Base-by-base conservation (phyloP, 2,329 filamentous ascomycete species). In the Calonectria hongkongensis region DNA sequence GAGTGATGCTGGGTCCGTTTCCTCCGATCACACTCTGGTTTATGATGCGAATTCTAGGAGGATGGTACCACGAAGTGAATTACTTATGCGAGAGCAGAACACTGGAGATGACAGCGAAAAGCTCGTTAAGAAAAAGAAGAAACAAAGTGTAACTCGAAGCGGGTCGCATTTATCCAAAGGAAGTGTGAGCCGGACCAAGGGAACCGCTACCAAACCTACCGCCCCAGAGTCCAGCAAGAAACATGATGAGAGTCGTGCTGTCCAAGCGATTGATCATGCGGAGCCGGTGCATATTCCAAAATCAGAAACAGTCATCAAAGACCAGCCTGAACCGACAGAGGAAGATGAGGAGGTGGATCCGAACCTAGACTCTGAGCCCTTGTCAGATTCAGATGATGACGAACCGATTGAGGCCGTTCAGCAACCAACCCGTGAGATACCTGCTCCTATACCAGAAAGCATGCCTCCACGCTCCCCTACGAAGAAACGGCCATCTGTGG, bases 21-120 rank as follows among this genome's bases (percentile, higher is more conserved):
- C 85, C 6, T 80, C 85, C 50, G 84, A 87, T 50, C 79, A 87
- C 75, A 81, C 84, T 39, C 77, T 94, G 81, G 89, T 93, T 58
- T 92, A 92, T 77, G 91, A 93, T 74, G 87, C 91, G n/a, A 92
- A 93, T 76, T 92, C 92, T 18, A 87, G 91, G 75, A 89, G 91
- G 72, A 91, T 92, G 86, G 86, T 93, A 4, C 87, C 88, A 3
- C 87, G 75, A 66, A 81, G 80, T 7, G 84, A 89, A 30, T 74
- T 89, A 21, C 56, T 85, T 75, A 86, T 81, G 63, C 83, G 83
- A 54, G 86, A 89, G 64, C 84, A 87, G 67, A 82, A 79, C 39
- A 78, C 87, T 4, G 79, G 83, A 28, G 83, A 87, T 21, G 75
- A 83, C 18, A 80, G 84, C 0, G 85, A 87, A 41, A 85, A 83